A percentile compares a stretch with the other conserved stretches of the same genome.
Evolutionary conservation across 23 red algal genomes (phyloP).

Genomic region (Agarophyton chilense): DNA sequence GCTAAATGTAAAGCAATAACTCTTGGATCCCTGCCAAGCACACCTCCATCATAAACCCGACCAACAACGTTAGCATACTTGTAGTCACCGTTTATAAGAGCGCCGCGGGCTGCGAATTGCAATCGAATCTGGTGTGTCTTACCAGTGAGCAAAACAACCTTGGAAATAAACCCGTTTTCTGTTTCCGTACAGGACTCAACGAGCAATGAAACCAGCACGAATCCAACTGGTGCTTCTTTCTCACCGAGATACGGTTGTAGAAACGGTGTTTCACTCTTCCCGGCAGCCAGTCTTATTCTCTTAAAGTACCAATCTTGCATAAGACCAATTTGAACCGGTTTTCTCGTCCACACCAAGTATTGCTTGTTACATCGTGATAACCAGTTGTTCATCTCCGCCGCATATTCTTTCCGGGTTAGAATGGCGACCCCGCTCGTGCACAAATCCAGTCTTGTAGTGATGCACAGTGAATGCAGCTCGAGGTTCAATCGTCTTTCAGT

Average conservation of each 20-base stretch:
- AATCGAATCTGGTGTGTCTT: constrained; percentile 36
- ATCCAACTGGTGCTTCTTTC: not conserved
- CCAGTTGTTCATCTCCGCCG: not conserved
- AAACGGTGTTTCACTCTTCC: not conserved
- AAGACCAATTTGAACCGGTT: not conserved
- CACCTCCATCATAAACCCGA: not conserved
- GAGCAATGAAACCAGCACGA: not conserved
- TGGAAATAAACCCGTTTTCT: not conserved
- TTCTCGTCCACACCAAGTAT: constrained; percentile 20
- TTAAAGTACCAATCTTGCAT: constrained; percentile 19
- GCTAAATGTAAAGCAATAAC: constrained; percentile 6
- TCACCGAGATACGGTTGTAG: not conserved
- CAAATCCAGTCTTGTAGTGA: constrained; percentile 21
- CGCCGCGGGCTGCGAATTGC: constrained; percentile 21
- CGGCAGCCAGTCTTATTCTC: not conserved
- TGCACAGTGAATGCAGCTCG: not conserved
- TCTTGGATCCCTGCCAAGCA: constrained; percentile 12
- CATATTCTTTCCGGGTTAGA: not conserved
- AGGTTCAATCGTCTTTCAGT: not conserved
- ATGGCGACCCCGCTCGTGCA: constrained; percentile 19
- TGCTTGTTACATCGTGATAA: not conserved
- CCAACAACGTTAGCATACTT: constrained; percentile 29
- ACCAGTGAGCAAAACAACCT: constrained; percentile 11
- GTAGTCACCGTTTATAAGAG: constrained; percentile 5
- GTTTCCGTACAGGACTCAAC: constrained; percentile 1